A percentile compares a stretch with the other conserved stretches of the same genome.
Evolutionary conservation across 352 stramenopile genomes (phyloP).

Genomic region (Globisporangium yorkense): DNA sequence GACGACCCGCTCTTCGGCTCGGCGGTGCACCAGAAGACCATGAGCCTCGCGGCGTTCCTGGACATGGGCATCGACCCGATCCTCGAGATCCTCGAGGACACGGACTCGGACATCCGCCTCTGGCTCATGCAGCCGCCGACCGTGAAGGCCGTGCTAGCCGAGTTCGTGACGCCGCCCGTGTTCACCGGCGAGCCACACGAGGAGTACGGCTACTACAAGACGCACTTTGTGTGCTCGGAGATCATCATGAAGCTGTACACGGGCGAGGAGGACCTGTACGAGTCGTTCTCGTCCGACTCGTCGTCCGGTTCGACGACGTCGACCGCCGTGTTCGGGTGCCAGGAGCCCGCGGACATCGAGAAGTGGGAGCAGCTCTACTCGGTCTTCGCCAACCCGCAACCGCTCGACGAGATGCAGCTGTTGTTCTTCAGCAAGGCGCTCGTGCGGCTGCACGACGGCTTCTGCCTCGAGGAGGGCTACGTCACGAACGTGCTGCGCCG

Average conservation of each 20-base stretch:
- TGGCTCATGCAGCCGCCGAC: slow-evolving; percentile 79
- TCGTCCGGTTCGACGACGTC: slow-evolving; percentile 60
- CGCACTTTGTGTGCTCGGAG: slow-evolving; percentile 84
- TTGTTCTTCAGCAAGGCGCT: slow-evolving; percentile 86
- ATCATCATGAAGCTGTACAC: slow-evolving; percentile 90
- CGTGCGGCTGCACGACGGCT: slow-evolving; percentile 80
- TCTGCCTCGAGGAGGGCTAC: slow-evolving; percentile 84
- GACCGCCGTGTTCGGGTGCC: slow-evolving; percentile 74
- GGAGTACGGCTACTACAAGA: slow-evolving; percentile 88
- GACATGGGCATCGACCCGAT: slow-evolving; percentile 84
- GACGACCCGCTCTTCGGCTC: slow-evolving; percentile 50
- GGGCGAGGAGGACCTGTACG: slow-evolving; percentile 82
- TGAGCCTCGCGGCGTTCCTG: slow-evolving; percentile 61
- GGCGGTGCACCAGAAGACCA: slow-evolving; percentile 52
- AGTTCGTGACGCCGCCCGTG: slow-evolving; percentile 76
- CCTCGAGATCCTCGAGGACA: slow-evolving; percentile 81
- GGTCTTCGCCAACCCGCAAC: slow-evolving; percentile 69
- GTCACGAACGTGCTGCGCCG: slow-evolving; percentile 74
- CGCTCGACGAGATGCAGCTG: slow-evolving; percentile 83
- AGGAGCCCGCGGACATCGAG: slow-evolving; percentile 60
- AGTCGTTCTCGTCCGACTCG: slow-evolving; percentile 83
- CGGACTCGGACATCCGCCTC: slow-evolving; percentile 76
- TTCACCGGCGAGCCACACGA: slow-evolving; percentile 74
- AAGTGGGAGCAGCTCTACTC: slow-evolving; percentile 83
- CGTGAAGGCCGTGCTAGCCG: slow-evolving; percentile 68